Base-by-base conservation (phyloP, 129 eudicot species). In the carrot (Daucus carota) region DNA sequence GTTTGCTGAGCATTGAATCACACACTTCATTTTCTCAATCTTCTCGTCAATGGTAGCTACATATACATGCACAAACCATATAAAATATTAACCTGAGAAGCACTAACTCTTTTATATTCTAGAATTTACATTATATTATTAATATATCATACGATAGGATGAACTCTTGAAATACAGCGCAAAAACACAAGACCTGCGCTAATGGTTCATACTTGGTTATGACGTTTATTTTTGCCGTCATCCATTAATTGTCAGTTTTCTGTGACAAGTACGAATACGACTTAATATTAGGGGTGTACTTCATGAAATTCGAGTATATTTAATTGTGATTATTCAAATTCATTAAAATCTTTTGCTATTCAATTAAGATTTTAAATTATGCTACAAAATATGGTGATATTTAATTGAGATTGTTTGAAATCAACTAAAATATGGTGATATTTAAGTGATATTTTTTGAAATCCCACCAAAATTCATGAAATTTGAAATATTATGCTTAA, bases 1-100 rank as follows among this genome's bases (percentile, higher is more conserved):
- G 40, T 88, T 86, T 32, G 89, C 93, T 6, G 41, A 70, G 74
- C 88, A 88, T 40, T 69, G 73, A 40, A 73, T 72, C 34, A 77
- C 75, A 57, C 85, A 83, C 60, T 83, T 88, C 85, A 81, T 83
- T 62, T 42, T 29, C 42, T 66, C 38, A 16, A 33, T 33, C 33
- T 60, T 28, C 38, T 62, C 14, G 41, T 67, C 42, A 62, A 62
- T 62, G 69, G 38, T 62, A 14, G 36, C 69, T 62, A 62, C 69
- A 62, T 62, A 29, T 62, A 29, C 68, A 62, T 26, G 69, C 69
- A 62, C 69, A 28, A 26, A 28, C 0, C 0, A 13, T 0, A 26
- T 29, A 62, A 3, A 11, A 54, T 54, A 54, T n/a, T 22, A 50
- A 20, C 11, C 26, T 20, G 0, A 5, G 5, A 20, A 20, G 52